Base-by-base conservation (phyloP, 345 rosid genomes). In the Populus deltoides region DNA sequence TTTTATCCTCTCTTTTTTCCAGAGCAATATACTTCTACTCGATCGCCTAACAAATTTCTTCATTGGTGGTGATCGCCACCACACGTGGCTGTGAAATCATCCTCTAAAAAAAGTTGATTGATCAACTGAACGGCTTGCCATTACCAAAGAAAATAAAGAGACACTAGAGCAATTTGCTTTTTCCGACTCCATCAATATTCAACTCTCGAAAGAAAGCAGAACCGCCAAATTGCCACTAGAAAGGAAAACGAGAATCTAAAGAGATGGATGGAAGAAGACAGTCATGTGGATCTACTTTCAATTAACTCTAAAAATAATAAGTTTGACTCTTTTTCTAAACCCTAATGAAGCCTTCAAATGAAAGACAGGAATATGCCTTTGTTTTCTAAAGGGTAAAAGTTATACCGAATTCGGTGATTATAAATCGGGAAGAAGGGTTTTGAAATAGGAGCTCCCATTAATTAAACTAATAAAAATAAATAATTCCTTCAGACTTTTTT, bases 1-100 rank as follows among this genome's bases (percentile, higher is more conserved):
- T 67, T 66, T 66, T 67, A 66, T 38, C 63, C 12, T 66, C 78
- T 66, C 33, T 31, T 31, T 67, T 74, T 49, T 36, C 59, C 74
- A 65, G 63, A 38, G 68, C 67, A 20, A 57, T 9, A 31, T 7
- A n/a, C 27, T 7, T 69, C 13, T 25, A 76, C 47, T 33, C 68
- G 8, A 71, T 27, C 67, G 70, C 49, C 73, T 25, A 5, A 24
- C 41, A 1, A 2, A 69, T 20, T 35, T 4, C 1, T 15, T 39
- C 38, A 8, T 3, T 65, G 16, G 66, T 24, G 29, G 24, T 55
- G 43, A 71, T 70, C 78, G 5, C 72, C 29, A 63, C 25, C 77
- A 18, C 69, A 74, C 70, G 77, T 74, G 69, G 25, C 70, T 29
- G 55, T 63, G 13, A 41, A n/a, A 62, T 59, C 29, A 59, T 59